These are phyloP conservation scores for Candida maesae DNA, from an alignment of 805 yeast genomes.

Conservation along the genomic window DNA sequence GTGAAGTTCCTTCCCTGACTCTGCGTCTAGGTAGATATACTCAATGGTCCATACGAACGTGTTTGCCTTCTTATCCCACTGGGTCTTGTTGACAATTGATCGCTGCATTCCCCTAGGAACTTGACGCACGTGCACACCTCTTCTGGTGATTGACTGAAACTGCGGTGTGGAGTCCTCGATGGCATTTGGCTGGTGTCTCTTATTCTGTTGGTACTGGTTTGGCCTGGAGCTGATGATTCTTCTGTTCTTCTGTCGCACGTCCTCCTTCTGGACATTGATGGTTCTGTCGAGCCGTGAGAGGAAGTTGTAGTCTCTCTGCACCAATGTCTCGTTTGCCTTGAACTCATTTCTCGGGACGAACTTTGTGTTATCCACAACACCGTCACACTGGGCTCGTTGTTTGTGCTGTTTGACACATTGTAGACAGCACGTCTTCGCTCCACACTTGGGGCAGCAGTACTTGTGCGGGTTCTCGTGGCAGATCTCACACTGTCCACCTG, in stretches of 20 bases:
- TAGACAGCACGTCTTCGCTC: conserved; percentile 60
- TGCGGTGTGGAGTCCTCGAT: not conserved
- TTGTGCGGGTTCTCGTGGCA: conserved; percentile 44
- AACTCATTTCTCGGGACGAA: conserved; percentile 51
- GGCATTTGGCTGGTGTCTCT: conserved; percentile 23
- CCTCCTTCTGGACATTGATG: conserved; percentile 55
- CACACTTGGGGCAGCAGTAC: conserved; percentile 83
- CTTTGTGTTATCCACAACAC: conserved; percentile 55
- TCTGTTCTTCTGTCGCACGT: conserved; percentile 41
- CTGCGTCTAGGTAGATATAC: conserved; percentile 47
- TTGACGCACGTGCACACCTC: conserved; percentile 63
- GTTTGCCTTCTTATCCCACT: conserved; percentile 60
- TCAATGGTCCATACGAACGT: conserved; percentile 78
- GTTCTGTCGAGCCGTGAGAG: conserved; percentile 55
- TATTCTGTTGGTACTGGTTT: conserved; percentile 15
- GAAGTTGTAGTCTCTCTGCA: conserved; percentile 84
- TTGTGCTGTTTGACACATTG: conserved; percentile 74
- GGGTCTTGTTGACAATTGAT: conserved; percentile 57
- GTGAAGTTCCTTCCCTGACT: conserved; percentile 26
- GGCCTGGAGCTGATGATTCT: conserved; percentile 33
- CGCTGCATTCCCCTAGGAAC: conserved; percentile 77
- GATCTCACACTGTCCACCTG: conserved; percentile 37
- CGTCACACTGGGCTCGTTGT: conserved; percentile 56
- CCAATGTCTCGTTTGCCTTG: conserved; percentile 29
- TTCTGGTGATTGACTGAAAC: conserved; percentile 34